Percentiles rank a stretch among this genome's conserved stretches.
Evolutionary conservation across 169 alveolate species (phyloP).

Genomic region (Pseudocohnilembus persalinus): DNA sequence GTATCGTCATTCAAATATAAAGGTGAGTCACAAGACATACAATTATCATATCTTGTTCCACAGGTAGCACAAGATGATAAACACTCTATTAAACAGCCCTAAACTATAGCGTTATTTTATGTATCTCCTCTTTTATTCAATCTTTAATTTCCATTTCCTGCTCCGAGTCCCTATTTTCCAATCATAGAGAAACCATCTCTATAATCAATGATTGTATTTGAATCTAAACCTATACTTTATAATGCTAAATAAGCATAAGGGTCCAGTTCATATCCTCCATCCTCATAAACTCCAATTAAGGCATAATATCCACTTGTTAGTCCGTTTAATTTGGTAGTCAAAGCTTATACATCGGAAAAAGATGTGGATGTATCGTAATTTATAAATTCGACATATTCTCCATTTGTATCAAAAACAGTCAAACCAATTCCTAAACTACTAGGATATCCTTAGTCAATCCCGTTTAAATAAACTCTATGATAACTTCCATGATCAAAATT

Average conservation of each 20-base stretch:
- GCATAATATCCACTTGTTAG: not conserved
- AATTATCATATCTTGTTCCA: not conserved
- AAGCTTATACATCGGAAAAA: not conserved
- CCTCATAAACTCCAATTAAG: not conserved
- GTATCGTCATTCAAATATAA: not conserved
- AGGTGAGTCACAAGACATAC: not conserved
- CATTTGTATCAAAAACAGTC: not conserved
- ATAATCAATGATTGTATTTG: not conserved
- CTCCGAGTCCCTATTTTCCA: not conserved
- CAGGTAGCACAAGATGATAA: not conserved
- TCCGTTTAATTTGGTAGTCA: not conserved
- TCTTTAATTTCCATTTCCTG: not conserved
- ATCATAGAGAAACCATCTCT: not conserved
- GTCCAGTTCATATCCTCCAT: not conserved
- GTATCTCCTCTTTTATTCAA: not conserved
- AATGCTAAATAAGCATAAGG: not conserved
- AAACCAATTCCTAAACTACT: not conserved
- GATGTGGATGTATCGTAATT: not conserved
- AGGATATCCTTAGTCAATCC: not conserved
- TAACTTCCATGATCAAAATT: not conserved
- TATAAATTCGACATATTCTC: not conserved
- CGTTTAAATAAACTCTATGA: not conserved
- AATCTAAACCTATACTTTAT: not conserved
- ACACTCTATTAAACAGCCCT: not conserved
- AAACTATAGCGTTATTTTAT: not conserved